Percentiles rank a stretch among this genome's conserved stretches.
These are phyloP conservation scores for Pseudohyphozyma bogoriensis DNA, from an alignment of 768 basidiomycete genomes.

Conservation along the genomic window DNA sequence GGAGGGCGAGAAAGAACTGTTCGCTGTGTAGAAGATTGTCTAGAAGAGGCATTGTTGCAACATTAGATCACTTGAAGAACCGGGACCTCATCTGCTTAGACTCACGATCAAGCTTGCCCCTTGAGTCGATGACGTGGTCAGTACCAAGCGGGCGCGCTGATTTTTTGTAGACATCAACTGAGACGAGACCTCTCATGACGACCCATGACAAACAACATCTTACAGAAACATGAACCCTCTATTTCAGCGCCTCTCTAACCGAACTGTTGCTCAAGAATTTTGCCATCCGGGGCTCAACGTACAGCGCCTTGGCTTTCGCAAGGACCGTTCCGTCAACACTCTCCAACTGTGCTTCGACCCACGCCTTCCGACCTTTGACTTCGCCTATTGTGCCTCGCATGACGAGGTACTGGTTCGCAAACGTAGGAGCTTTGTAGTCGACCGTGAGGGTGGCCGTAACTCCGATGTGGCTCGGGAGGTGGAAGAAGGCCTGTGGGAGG, in stretches of 20 bases:
- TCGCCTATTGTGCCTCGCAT: constrained; percentile 59
- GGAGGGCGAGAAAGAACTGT: too few species aligned
- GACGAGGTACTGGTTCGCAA: constrained; percentile 59
- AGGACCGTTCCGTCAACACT: constrained; percentile 69
- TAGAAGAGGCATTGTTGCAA: too few species aligned
- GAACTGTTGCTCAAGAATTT: constrained; percentile 50
- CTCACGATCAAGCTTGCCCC: too few species aligned
- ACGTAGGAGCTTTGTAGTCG: constrained; percentile 64
- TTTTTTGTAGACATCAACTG: too few species aligned
- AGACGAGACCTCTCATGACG: too few species aligned
- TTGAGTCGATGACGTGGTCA: too few species aligned
- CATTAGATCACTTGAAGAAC: too few species aligned
- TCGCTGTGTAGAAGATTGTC: too few species aligned
- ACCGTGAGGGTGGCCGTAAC: constrained; percentile 79
- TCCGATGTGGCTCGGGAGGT: constrained; percentile 78
- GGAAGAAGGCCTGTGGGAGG: constrained; percentile 58
- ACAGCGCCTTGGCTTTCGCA: constrained; percentile 72
- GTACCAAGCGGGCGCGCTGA: too few species aligned
- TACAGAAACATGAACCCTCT: too few species aligned
- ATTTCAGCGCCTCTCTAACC: constrained; percentile 33
- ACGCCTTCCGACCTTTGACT: constrained; percentile 65
- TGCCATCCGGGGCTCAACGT: constrained; percentile 83
- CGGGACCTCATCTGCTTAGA: too few species aligned
- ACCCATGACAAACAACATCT: too few species aligned
- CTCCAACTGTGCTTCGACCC: constrained; percentile 62